Conservation (phyloP, 108 stramenopile genomes). For the Skeletonema costatum region DNA sequence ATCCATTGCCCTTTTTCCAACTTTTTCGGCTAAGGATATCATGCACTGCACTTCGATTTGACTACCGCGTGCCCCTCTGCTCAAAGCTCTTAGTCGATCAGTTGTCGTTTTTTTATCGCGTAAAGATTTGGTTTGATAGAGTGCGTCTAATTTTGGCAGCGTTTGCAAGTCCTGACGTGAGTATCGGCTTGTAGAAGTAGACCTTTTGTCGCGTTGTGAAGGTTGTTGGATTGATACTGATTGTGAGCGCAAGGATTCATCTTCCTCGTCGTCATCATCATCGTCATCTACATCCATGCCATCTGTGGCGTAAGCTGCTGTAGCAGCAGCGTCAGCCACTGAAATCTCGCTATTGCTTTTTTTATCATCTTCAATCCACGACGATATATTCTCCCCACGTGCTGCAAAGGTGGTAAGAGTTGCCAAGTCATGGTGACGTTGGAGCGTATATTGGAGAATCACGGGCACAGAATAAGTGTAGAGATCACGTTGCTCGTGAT, state of each 20-base stretch:
- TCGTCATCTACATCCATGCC: conserved; percentile 54
- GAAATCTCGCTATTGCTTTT: background rate
- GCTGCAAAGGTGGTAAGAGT: conserved; percentile 36
- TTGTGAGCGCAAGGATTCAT: conserved; percentile 12
- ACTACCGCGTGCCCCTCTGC: conserved; percentile 3
- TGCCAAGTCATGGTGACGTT: conserved; percentile 37
- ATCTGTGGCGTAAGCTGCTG: conserved; percentile 14
- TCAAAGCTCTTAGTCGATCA: conserved; percentile 5
- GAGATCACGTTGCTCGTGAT: background rate
- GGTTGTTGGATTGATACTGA: conserved; percentile 10
- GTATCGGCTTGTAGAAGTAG: conserved; percentile 25
- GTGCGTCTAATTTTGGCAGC: conserved; percentile 56
- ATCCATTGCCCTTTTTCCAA: conserved; percentile 35
- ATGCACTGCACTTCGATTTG: conserved; percentile 17
- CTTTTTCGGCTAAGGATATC: conserved; percentile 32
- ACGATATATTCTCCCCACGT: conserved; percentile 31
- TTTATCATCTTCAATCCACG: conserved; percentile 13
- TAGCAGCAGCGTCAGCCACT: conserved; percentile 2
- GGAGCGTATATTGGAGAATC: conserved; percentile 37
- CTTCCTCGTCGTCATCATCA: conserved; percentile 57
- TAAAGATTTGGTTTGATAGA: conserved; percentile 53
- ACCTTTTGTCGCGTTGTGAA: conserved; percentile 11
- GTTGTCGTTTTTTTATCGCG: conserved; percentile 22
- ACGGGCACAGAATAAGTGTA: conserved; percentile 25
- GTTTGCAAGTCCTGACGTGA: conserved; percentile 67